Base-by-base conservation (phyloP, 2,329 filamentous ascomycete species). In the Epichloe typhina region DNA sequence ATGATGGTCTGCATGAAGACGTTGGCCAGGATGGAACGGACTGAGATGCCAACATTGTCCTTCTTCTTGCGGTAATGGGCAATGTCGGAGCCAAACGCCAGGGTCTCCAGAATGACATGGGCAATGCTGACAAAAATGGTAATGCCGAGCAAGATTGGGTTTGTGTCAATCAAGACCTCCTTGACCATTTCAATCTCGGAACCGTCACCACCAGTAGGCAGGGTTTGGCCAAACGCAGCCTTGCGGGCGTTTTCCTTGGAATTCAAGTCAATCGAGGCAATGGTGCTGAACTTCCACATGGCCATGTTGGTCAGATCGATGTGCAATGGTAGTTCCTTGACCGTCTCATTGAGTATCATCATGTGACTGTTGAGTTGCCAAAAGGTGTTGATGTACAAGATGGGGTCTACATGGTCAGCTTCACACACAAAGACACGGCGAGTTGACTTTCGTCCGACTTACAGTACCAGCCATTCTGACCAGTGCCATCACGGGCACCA, bases 21-120 rank as follows among this genome's bases (percentile, higher is more conserved):
- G 62, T 97, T 98, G 65, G 88, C 89, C 52, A 98, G 74, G 62
- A 98, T 98, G 35, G 91, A 94, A 52, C 93, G 88, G 53, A 98
- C 86, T 1, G 90, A 96, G 44, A 95, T 95, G 56, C 93, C 93
- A 31, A 98, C 86, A 53, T 95, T 93, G 72, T 97, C 94, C 76
- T 98, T 98, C 84, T 98, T 98, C 75, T 97, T 96, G 64, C 90
- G 88, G 81, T 93, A 98, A 70, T 98, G 93, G 46, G 89, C 82
- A 65, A 98, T 95, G 65, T 98, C 93, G 64, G 86, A 95, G 62
- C 95, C 95, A 73, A 98, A 98, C 2, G 93, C 93, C 36, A 98
- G 79, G 62, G 86, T 90, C 69, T 98, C 93, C 56, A 98, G 91
- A 58, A 98, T 74, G 77, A 95, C 89, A 70, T 98, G 93, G 39